phyloP scores from a whole-genome alignment of 768 basidiomycete species.

The Boletales sp. region DNA sequence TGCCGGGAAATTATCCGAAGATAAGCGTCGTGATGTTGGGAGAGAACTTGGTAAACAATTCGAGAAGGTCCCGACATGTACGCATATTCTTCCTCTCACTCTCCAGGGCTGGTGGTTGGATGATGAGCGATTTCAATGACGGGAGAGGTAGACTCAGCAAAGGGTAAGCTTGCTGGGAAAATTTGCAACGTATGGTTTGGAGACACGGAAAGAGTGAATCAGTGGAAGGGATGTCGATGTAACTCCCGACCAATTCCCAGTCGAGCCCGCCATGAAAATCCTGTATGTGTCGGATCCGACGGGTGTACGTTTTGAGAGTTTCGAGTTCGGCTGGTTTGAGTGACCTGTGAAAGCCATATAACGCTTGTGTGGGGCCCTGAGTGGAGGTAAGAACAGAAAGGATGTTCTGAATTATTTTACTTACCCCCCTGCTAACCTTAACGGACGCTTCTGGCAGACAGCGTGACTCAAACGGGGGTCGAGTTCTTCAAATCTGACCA shows the following conservation, averaged over 20 bases:
- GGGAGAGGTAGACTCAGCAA: not conserved
- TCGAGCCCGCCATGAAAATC: not conserved
- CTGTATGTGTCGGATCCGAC: not conserved
- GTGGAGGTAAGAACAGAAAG: too few relatives aligned
- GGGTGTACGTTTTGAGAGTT: constrained; percentile 1
- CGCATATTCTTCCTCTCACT: too few relatives aligned
- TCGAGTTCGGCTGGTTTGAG: constrained; percentile 1
- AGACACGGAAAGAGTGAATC: constrained; percentile 4
- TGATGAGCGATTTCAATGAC: not conserved
- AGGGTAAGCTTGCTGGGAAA: not conserved
- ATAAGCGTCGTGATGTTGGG: not conserved
- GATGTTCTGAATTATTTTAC: not conserved
- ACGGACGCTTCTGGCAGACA: constrained; percentile 2
- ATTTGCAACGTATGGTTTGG: not conserved
- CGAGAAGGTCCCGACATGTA: not conserved
- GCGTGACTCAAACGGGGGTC: not conserved
- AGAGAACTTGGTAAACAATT: not conserved
- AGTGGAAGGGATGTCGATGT: not conserved
- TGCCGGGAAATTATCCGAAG: not conserved
- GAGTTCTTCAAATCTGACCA: constrained; percentile 4
- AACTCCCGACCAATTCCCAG: not conserved
- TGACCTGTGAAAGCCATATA: not conserved
- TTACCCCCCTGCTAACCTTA: too few relatives aligned
- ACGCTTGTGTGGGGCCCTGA: too few relatives aligned
- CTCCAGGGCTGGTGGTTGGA: not conserved